phyloP scores from a whole-genome alignment of 164 flowering plant species.

The Vitis labrusca region DNA sequence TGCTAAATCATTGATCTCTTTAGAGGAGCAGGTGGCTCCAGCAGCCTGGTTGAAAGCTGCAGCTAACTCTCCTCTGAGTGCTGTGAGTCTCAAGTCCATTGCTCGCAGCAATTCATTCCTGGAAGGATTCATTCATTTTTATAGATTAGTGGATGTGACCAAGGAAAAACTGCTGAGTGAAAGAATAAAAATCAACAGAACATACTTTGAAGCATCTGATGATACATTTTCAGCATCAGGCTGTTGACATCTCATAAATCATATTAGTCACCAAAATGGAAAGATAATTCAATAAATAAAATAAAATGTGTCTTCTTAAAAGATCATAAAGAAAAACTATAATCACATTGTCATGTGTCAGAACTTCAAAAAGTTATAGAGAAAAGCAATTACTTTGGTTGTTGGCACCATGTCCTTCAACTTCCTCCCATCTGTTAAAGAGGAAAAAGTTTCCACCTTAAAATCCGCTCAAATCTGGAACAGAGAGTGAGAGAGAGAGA shows the following conservation, averaged over 20 bases:
- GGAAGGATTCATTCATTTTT: slow-evolving; percentile 13
- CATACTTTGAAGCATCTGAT: slow-evolving; percentile 79
- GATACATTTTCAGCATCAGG: slow-evolving; percentile 32
- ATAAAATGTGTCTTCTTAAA: not conserved
- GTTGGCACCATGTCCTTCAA: slow-evolving; percentile 11
- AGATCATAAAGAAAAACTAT: not conserved
- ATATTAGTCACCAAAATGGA: not conserved
- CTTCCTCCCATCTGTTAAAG: slow-evolving; percentile 31
- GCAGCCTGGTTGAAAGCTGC: slow-evolving; percentile 53
- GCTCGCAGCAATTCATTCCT: slow-evolving; percentile 90
- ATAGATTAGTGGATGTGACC: slow-evolving; percentile 7
- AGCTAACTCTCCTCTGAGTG: slow-evolving; percentile 50
- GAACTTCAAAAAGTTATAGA: too few relatives aligned
- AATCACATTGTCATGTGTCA: too few relatives aligned
- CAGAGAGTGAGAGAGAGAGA: not conserved
- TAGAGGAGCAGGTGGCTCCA: slow-evolving; percentile 38
- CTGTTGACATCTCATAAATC: slow-evolving; percentile 31
- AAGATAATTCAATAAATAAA: not conserved
- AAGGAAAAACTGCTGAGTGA: slow-evolving; percentile 4
- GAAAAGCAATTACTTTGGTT: slow-evolving; percentile 29
- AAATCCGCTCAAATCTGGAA: slow-evolving; percentile 9
- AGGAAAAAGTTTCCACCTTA: slow-evolving; percentile 6
- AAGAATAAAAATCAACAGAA: slow-evolving; percentile 4
- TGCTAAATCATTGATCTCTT: slow-evolving; percentile 50
- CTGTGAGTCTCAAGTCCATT: slow-evolving; percentile 69